Base-by-base conservation (phyloP, 1,284 basidiomycete species). In the Malassezia obtusa region DNA sequence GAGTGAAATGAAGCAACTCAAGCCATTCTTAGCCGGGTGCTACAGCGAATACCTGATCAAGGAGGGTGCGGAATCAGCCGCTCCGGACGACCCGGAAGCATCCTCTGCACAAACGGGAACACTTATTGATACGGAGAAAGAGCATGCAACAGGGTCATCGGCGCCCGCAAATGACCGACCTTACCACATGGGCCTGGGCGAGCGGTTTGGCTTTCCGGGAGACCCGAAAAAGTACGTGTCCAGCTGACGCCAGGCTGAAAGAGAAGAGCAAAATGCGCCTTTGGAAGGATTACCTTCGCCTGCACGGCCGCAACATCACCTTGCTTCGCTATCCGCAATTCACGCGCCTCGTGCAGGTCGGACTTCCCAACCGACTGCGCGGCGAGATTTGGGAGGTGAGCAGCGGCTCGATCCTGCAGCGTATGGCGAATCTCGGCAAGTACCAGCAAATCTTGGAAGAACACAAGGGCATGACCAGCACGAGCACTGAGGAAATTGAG, bases 331-430 rank as follows among this genome's bases (percentile, higher is more conserved):
- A 96, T 74, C 94, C 94, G 0, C 87, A 94, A 73, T 92, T 90
- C 73, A 92, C 91, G 35, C 84, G 94, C 19, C 81, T 99, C 15
- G 85, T 98, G 1, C 94, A 96, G 77, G 94, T 98, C 50, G 94
- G 94, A 49, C 79, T 99, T 8, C 94, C 94, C 0, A 95, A 94
- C 67, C 81, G 89, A 21, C 80, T 99, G 10, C 83, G 94, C 33
- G 94, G 94, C 14, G 94, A 98, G 75, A 85, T 98, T 76, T 99
- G 94, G 94, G 94, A 99, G 76, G 86, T 90, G 1, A 81, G 95
- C 25, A 92, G 89, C 7, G 94, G 94, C 1, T 94, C 91, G 1
- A 80, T 96, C 53, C 65, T 84, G 74, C 82, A 94, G 24, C 88
- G 94, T 10, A 90, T 88, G 66, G 80, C 83, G 40, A 85, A 94